A percentile compares a stretch with the other conserved stretches of the same genome.
Evolutionary conservation across 345 rosid species (phyloP).

Genomic region (Brassica rapa): DNA sequence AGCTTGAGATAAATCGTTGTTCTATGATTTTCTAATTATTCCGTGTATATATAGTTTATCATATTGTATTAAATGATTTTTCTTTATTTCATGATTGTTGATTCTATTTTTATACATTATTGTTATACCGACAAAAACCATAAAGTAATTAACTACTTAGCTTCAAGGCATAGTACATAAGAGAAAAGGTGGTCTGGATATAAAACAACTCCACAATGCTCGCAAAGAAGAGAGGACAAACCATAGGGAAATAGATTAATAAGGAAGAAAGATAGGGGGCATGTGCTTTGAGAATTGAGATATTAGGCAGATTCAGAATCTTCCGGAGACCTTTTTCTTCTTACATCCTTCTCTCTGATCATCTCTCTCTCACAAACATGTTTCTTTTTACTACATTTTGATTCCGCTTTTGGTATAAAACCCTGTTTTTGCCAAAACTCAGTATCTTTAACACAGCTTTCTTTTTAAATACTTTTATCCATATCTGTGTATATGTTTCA

Average conservation of each 20-base stretch:
- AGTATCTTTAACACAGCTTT: slow-evolving; percentile 26
- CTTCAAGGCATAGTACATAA: slow-evolving; percentile 20
- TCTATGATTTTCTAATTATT: background rate
- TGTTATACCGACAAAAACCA: background rate
- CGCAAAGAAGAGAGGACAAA: slow-evolving; percentile 28
- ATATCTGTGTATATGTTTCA: slow-evolving; percentile 30
- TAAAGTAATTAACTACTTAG: background rate
- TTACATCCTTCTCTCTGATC: background rate
- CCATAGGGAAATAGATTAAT: slow-evolving; percentile 9
- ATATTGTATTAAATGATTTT: background rate
- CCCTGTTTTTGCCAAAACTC: slow-evolving; percentile 25
- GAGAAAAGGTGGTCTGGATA: slow-evolving; percentile 9
- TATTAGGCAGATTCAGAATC: slow-evolving; percentile 40
- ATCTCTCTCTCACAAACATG: background rate
- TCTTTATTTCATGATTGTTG: background rate
- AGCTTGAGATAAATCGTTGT: too few relatives aligned
- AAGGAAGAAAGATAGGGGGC: slow-evolving; percentile 22
- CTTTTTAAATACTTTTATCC: slow-evolving; percentile 18
- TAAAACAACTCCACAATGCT: slow-evolving; percentile 41
- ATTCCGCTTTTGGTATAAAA: slow-evolving; percentile 24
- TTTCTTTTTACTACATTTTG: slow-evolving; percentile 13
- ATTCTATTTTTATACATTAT: background rate
- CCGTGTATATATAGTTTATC: background rate
- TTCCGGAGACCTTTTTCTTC: slow-evolving; percentile 14
- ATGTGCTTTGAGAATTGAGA: slow-evolving; percentile 35